These are phyloP conservation scores for Anaeromyces robustus DNA, from an alignment of 192 early-diverging fungal genomes.

Conservation along the genomic window DNA sequence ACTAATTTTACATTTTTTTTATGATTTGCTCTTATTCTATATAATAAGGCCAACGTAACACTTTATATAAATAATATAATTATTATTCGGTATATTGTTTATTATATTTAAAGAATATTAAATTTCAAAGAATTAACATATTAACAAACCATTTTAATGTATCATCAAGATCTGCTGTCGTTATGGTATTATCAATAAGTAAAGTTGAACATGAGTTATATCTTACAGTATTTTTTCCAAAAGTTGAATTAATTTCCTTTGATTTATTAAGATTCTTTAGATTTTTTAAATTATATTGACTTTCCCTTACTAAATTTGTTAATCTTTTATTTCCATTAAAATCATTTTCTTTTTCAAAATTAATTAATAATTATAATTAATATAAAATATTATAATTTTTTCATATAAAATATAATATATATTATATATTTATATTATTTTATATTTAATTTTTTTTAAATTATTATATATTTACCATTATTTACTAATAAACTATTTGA, in stretches of 20 bases:
- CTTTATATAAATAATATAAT: slow-evolving; percentile 16
- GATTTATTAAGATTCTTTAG: not conserved
- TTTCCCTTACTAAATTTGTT: not conserved
- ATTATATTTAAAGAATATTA: too few relatives aligned
- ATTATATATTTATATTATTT: too few relatives aligned
- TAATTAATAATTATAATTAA: too few relatives aligned
- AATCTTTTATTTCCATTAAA: not conserved
- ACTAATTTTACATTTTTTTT: slow-evolving; percentile 4
- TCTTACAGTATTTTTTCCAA: not conserved
- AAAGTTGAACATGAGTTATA: slow-evolving; percentile 20
- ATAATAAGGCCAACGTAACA: slow-evolving; percentile 10
- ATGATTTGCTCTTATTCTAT: not conserved
- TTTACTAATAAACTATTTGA: not conserved
- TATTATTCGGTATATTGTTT: slow-evolving; percentile 9
- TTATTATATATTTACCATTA: not conserved
- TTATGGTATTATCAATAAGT: slow-evolving; percentile 30
- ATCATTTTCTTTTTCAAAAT: not conserved
- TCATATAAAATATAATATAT: too few relatives aligned
- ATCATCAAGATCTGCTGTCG: slow-evolving; percentile 26
- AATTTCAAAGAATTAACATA: too few relatives aligned
- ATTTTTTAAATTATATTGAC: not conserved
- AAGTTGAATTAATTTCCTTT: not conserved
- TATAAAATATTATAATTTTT: too few relatives aligned
- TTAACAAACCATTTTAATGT: slow-evolving; percentile 21
- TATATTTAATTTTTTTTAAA: too few relatives aligned